Base-by-base conservation (phyloP, 805 yeast genomes). In the Kodamaea laetipori region DNA sequence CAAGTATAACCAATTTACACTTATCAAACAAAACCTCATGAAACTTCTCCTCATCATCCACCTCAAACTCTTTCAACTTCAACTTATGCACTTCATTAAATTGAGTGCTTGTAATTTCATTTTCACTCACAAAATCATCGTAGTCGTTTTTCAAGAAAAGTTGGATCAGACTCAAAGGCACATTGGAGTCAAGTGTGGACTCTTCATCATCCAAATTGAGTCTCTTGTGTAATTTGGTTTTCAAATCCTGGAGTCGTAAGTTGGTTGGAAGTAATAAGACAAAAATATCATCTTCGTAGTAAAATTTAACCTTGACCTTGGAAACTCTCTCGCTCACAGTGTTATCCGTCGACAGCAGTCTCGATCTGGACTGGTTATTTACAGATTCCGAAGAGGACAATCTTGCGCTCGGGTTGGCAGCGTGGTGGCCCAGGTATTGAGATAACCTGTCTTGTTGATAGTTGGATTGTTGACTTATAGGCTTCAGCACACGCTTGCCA, bases 211-310 rank as follows among this genome's bases (percentile, higher is more conserved):
- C 60, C 41, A 81, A 70, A 33, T 55, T 58, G 36, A 70, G 58
- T 46, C 86, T 61, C 43, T 78, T 77, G 37, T 65, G 64, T 41
- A 82, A 71, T 55, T 80, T 81, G 21, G 65, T 58, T 49, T 74
- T 73, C 45, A 82, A 56, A 45, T 78, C 84, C 25, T 63, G 67
- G 35, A 77, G 59, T 3, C 77, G 65, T 39, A 76, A 73, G 47
- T 66, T 69, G 10, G 69, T 56, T 24, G 81, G 80, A 28, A 82
- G 65, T 47, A 81, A 62, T 32, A 86, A 70, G 1, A 89, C 94
- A 68, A 86, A 86, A 11, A 86, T 86, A 57, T 86, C 95, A 55
- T 85, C 94, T 46, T 81, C 82, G 56, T 80, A 85, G 59, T 82
- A 86, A 55, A 86, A 84, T 60, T 86, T 86, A 40, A 86, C 77